A percentile compares a stretch with the other conserved stretches of the same genome.
These are phyloP conservation scores for Trametes polyzona DNA, from an alignment of 1,284 basidiomycete species.

Conservation along the genomic window DNA sequence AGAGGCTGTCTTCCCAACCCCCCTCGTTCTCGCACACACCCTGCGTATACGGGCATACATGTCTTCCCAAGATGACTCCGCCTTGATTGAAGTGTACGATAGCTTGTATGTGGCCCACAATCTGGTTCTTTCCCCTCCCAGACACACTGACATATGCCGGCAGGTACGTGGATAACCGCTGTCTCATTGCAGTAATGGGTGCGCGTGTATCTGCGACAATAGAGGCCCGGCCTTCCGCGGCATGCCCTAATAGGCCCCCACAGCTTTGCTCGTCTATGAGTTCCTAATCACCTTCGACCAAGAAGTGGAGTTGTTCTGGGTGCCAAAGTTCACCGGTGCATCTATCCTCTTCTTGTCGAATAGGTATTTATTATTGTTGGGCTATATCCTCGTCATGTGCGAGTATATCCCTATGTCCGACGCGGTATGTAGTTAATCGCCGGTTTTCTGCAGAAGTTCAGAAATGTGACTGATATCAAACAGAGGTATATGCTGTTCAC, in stretches of 20 bases:
- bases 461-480: no score
- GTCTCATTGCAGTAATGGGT: neutral
- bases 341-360: conserved; percentile 3
- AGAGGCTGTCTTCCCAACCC: neutral
- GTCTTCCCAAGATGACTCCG: neutral
- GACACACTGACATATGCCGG: neutral
- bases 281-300: conserved; percentile 1
- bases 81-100: neutral
- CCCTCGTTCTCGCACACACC: neutral
- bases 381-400: neutral
- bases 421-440: neutral
- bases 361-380: neutral
- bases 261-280: neutral
- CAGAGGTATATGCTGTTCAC: no score
- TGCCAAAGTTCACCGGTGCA: neutral
- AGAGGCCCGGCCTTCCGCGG: no score
- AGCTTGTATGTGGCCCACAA: neutral
- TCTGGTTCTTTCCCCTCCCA: neutral
- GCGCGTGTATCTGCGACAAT: no score
- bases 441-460: neutral
- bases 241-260: no score
- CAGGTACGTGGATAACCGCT: neutral
- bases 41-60: neutral
- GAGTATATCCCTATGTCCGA: neutral
- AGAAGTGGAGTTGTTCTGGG: conserved; percentile 12